Evolutionary conservation across 2,329 filamentous ascomycete species (phyloP).

Genomic region (Microdochium nivale): DNA sequence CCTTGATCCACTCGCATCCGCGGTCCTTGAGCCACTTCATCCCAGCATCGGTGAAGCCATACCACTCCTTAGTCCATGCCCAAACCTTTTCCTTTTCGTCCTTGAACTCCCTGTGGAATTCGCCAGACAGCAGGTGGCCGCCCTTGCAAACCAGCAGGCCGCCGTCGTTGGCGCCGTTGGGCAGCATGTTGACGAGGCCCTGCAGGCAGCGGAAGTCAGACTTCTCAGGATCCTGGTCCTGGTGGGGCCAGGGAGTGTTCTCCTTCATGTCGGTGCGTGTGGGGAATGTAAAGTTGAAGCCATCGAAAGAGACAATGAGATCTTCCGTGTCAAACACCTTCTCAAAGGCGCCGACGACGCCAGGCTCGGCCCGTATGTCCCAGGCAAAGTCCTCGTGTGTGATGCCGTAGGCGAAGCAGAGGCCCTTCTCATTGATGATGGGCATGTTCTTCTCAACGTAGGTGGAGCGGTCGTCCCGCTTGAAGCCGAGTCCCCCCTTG

Average conservation of each 20-base stretch:
- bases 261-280: conserved; percentile 19
- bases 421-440: conserved; percentile 36
- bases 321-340: conserved; percentile 35
- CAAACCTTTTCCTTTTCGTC: conserved; percentile 22
- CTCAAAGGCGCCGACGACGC: conserved; percentile 34
- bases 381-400: conserved; percentile 40
- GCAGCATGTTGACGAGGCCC: conserved; percentile 36
- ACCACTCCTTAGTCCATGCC: conserved; percentile 24
- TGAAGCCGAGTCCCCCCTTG: conserved; percentile 10
- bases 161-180: conserved; percentile 23
- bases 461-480: conserved; percentile 28
- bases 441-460: conserved; percentile 21
- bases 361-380: conserved; percentile 37
- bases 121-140: conserved; percentile 15
- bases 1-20: conserved; percentile 23
- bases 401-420: conserved; percentile 35
- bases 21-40: conserved; percentile 25
- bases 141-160: conserved; percentile 24
- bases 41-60: conserved; percentile 24
- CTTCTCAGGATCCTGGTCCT: conserved; percentile 33
- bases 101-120: conserved; percentile 24
- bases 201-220: conserved; percentile 41
- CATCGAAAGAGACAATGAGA: conserved; percentile 39
- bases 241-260: conserved; percentile 36
- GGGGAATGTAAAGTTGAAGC: conserved; percentile 33